Conservation (phyloP, 2,329 filamentous ascomycete species). For the Colletotrichum higginsianum region DNA sequence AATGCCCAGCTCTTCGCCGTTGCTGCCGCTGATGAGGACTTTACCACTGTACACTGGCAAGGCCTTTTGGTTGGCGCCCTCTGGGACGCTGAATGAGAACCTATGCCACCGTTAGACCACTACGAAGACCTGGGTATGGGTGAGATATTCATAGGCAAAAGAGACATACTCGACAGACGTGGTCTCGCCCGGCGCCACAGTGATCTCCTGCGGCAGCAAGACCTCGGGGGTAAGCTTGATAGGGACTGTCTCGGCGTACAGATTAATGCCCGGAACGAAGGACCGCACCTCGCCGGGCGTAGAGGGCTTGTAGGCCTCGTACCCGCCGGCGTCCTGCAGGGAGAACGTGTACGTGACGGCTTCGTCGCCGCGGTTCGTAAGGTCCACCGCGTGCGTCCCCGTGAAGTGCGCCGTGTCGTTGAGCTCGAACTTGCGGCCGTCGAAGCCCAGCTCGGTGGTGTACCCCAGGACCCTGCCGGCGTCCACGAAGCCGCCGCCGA, state of each 20-base stretch:
- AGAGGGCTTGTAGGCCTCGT: conserved; percentile 48
- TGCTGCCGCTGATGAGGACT: conserved; percentile 49
- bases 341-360: conserved; percentile 52
- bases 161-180: conserved; percentile 21
- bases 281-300: conserved; percentile 29
- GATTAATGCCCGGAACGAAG: background rate
- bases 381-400: conserved; percentile 44
- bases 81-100: conserved; percentile 49
- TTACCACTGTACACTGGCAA: conserved; percentile 54
- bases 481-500: conserved; percentile 59
- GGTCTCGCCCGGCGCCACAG: conserved; percentile 42
- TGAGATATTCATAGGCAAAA: too few relatives aligned
- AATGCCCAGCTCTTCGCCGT: conserved; percentile 51
- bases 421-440: conserved; percentile 53
- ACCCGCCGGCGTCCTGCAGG: conserved; percentile 51
- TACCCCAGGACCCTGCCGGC: conserved; percentile 57
- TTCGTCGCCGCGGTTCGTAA: conserved; percentile 55
- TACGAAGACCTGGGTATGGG: too few relatives aligned
- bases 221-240: conserved; percentile 36
- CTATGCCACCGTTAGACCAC: conserved; percentile 30
- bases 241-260: conserved; percentile 37
- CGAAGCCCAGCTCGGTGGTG: conserved; percentile 53
- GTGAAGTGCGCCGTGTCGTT: conserved; percentile 60
- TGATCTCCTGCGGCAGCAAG: conserved; percentile 42
- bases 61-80: conserved; percentile 45